These are phyloP conservation scores for Metarhizium brunneum DNA, from an alignment of 2,329 filamentous ascomycete species.

Conservation along the genomic window DNA sequence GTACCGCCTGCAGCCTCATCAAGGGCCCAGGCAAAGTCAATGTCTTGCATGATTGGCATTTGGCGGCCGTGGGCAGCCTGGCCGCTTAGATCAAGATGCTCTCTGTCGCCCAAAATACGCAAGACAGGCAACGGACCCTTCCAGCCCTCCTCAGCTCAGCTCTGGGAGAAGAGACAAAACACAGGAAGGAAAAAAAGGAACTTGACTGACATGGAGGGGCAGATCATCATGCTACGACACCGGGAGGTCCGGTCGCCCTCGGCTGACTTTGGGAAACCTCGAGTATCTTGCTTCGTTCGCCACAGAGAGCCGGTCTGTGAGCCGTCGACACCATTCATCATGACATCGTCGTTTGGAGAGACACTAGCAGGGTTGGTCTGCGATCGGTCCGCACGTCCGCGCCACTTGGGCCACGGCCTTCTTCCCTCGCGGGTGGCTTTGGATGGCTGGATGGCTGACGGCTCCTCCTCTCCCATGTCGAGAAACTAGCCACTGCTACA, in stretches of 20 bases:
- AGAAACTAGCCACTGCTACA: no score
- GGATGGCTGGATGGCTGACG: background rate
- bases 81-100: no score
- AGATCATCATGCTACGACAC: background rate
- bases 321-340: background rate
- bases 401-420: background rate
- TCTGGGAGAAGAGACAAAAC: no score
- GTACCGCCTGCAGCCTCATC: no score
- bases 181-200: no score
- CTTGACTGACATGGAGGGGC: background rate
- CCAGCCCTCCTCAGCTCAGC: no score
- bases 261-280: background rate
- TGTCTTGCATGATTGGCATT: conserved; percentile 1
- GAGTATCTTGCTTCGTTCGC: background rate
- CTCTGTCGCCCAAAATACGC: no score
- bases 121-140: no score
- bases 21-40: background rate
- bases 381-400: conserved; percentile 2
- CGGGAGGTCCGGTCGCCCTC: background rate
- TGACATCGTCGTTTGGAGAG: conserved; percentile 1
- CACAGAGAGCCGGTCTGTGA: background rate
- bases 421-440: no score
- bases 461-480: background rate
- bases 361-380: background rate
- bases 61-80: background rate